These are phyloP conservation scores for Chenopodium formosanum DNA, from an alignment of 148 eudicot genomes.

Conservation along the genomic window DNA sequence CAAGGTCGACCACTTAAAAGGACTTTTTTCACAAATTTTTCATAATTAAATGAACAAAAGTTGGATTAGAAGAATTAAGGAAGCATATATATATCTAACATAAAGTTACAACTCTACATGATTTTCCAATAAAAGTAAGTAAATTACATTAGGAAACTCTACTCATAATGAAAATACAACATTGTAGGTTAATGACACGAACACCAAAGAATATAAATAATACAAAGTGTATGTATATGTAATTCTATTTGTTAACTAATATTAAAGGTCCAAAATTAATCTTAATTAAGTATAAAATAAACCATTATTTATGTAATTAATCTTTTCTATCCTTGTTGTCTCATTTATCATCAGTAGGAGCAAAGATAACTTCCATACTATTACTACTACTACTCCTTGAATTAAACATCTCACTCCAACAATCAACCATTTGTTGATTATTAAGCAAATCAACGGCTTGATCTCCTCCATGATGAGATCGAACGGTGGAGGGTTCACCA, in stretches of 20 bases:
- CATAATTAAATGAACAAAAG: too few relatives aligned
- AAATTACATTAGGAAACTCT: too few relatives aligned
- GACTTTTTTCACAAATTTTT: too few relatives aligned
- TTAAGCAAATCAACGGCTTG: conserved; percentile 8
- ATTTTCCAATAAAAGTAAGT: too few relatives aligned
- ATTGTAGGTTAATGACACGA: too few relatives aligned
- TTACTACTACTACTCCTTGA: conserved; percentile 51
- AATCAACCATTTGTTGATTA: conserved; percentile 41
- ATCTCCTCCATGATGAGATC: conserved; percentile 15
- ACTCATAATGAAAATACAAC: too few relatives aligned
- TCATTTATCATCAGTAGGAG: conserved; percentile 38
- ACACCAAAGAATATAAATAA: neutral
- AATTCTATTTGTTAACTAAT: too few relatives aligned
- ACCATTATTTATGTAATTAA: neutral
- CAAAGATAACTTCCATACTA: conserved; percentile 70
- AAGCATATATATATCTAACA: too few relatives aligned
- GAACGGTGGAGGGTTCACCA: conserved; percentile 11
- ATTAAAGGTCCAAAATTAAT: neutral
- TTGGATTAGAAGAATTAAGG: too few relatives aligned
- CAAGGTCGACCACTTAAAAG: too few relatives aligned
- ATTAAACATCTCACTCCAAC: conserved; percentile 74
- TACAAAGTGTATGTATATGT: too few relatives aligned
- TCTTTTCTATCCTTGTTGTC: conserved; percentile 9
- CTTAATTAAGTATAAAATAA: neutral
- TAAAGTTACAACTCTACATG: too few relatives aligned